Conservation (phyloP, 257 asterid genomes). For the Thymus quinquecostatus region DNA sequence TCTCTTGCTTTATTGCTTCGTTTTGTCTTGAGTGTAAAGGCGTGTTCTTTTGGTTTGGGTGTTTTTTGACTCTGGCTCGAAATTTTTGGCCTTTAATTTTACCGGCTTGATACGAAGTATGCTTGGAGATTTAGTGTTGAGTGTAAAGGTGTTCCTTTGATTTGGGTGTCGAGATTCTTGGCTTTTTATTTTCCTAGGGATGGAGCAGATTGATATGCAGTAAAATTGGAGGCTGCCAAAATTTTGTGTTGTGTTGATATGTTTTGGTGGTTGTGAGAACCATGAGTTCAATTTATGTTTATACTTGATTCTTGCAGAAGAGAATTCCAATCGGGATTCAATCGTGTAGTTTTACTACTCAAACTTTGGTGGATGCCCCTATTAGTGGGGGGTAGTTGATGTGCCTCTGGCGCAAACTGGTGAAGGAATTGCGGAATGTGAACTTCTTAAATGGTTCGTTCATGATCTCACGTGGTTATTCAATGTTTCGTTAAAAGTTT, state of each 20-base stretch:
- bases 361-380: conserved; percentile 51
- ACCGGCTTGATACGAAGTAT: no score
- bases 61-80: no score
- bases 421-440: conserved; percentile 99
- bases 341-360: conserved; percentile 55
- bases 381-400: conserved; percentile 60
- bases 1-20: conserved; percentile 5
- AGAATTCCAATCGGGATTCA: conserved; percentile 45
- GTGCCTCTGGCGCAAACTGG: conserved; percentile 98
- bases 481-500: conserved; percentile 8
- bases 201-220: not conserved
- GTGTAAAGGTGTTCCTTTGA: no score
- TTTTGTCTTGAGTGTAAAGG: no score
- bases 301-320: conserved; percentile 37
- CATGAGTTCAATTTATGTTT: conserved; percentile 11
- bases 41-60: no score
- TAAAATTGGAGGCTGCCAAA: not conserved
- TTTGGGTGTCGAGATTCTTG: not conserved
- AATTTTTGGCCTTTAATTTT: no score
- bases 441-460: conserved; percentile 94
- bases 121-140: no score
- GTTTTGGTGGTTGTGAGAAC: not conserved
- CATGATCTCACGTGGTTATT: conserved; percentile 29
- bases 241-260: not conserved
- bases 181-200: not conserved